phyloP scores from a whole-genome alignment of 208 protist species.

The Crithidia mellificae region DNA sequence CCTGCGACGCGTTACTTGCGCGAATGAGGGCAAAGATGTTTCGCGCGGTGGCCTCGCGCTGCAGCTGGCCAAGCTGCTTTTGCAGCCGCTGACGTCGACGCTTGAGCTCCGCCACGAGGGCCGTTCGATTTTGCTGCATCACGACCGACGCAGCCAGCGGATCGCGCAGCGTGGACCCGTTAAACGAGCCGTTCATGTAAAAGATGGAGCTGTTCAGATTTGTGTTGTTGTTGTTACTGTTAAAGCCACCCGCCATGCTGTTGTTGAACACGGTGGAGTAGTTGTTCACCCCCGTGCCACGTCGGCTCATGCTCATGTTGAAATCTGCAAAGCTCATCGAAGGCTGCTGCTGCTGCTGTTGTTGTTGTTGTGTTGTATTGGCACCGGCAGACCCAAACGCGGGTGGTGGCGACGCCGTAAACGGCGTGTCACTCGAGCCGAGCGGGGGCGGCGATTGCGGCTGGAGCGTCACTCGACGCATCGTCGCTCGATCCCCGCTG shows the following conservation, averaged over 20 bases:
- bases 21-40: constrained; percentile 87
- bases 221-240: background rate
- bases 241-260: background rate
- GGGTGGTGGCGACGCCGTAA: background rate
- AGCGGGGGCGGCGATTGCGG: background rate
- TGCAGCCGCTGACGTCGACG: constrained; percentile 58
- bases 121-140: constrained; percentile 49
- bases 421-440: background rate
- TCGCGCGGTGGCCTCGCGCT: constrained; percentile 52
- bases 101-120: constrained; percentile 73
- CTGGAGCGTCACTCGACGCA: background rate
- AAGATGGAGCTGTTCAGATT: background rate
- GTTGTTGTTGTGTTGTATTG: background rate
- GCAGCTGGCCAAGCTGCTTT: constrained; percentile 51
- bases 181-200: constrained; percentile 10
- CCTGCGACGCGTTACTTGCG: constrained; percentile 71
- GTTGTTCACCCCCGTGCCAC: background rate
- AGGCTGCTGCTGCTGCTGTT: background rate
- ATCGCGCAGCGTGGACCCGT: constrained; percentile 23
- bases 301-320: background rate
- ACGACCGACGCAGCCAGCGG: constrained; percentile 30
- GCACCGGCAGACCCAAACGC: background rate
- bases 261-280: background rate
- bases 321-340: background rate
- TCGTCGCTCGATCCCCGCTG: background rate